phyloP scores from a whole-genome alignment of 1,284 basidiomycete species.

The Chiua sp. region DNA sequence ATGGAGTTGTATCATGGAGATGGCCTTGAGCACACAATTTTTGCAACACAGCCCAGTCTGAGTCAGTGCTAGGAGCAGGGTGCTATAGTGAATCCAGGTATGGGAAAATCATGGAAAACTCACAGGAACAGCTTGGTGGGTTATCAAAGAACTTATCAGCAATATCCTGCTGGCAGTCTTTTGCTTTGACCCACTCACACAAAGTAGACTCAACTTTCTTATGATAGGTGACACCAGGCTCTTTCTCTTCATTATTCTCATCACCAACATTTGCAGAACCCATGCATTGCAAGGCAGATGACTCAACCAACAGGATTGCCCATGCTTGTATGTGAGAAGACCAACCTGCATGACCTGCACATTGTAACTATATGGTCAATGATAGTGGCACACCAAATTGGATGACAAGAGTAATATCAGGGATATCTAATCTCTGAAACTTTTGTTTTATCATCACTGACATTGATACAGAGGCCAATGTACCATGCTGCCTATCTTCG shows the following conservation, averaged over 20 bases:
- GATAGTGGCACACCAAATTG: slow-evolving; percentile 19
- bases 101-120: background rate
- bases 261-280: background rate
- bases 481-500: slow-evolving; percentile 24
- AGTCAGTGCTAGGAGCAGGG: slow-evolving; percentile 5
- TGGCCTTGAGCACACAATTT: slow-evolving; percentile 5
- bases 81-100: background rate
- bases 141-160: slow-evolving; percentile 21
- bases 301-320: slow-evolving; percentile 22
- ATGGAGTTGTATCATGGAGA: background rate
- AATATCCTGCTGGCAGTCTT: slow-evolving; percentile 12
- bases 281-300: slow-evolving; percentile 4
- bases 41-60: slow-evolving; percentile 5
- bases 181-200: slow-evolving; percentile 13
- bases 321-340: slow-evolving; percentile 1
- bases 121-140: slow-evolving; percentile 5
- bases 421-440: slow-evolving; percentile 24
- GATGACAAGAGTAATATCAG: slow-evolving; percentile 17
- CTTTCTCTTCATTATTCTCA: background rate
- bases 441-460: background rate
- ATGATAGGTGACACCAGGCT: background rate
- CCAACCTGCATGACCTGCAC: slow-evolving; percentile 21
- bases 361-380: slow-evolving; percentile 22
- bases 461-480: background rate
- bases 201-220: slow-evolving; percentile 17